Base-by-base conservation (phyloP, 352 stramenopile genomes). In the Globisporangium uncinulatum region DNA sequence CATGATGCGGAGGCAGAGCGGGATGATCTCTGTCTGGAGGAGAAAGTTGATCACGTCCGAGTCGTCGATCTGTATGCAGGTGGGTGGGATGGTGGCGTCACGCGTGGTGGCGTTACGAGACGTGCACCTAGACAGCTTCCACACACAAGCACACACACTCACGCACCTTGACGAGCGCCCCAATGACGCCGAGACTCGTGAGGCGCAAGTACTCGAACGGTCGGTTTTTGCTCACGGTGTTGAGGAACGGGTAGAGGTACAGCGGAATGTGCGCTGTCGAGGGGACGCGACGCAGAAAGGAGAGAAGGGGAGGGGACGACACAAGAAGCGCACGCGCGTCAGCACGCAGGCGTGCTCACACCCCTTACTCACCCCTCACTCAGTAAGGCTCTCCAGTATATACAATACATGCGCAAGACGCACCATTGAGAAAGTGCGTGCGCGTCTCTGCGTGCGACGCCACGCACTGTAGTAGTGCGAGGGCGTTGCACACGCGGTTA, bases 1-100 rank as follows among this genome's bases (percentile, higher is more conserved):
- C 97, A 99, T 99, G 61, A 99, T 99, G 42, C 97, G 85, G 17
- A 99, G 78, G 70, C 97, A 99, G 1, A 99, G 76, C 20, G 97
- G 97, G 74, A 99, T 99, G 61, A 99, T 99, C 78, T 99, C 97
- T 20, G 97, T 99, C 57, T 98, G 95, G n/a, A 99, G 71, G 32
- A 99, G 67, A 60, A 99, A 99, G 60, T 97, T 98, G 71, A 99
- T 99, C 4, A 99, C 96, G 56, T 99, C 95, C 39, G 92, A 86
- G 81, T 99, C 97, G 69, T 99, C 97, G 69, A 99, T 97, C 89
- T 94, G 39, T 17, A 51, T 39, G 45, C n/a, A 34, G 24, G 24
- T 29, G 24, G 24, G 24, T 29, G 24, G 24, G 41, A 19, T 14
- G 42, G 17, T n/a, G 42, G 31, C 49, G 14, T 6, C 47, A 15